Conservation (phyloP, 352 stramenopile genomes). For the Globisporangium iwayamae region DNA sequence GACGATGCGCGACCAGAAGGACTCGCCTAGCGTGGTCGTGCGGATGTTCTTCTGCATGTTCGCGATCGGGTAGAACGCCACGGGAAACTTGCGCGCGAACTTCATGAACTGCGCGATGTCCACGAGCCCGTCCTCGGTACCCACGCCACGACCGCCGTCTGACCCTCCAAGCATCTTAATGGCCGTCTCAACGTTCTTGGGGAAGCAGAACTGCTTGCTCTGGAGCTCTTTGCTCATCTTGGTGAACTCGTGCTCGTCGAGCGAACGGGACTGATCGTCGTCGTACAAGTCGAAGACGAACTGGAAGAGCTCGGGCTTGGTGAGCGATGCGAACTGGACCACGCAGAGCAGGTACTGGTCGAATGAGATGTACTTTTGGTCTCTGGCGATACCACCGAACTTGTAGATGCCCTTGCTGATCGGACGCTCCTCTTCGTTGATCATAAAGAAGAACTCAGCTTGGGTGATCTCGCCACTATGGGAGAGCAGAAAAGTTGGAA, state of each 20-base stretch:
- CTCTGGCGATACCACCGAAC: conserved; percentile 29
- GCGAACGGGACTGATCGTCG: conserved; percentile 41
- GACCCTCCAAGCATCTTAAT: conserved; percentile 50
- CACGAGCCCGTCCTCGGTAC: conserved; percentile 36
- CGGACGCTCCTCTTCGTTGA: conserved; percentile 49
- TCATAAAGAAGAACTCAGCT: conserved; percentile 73
- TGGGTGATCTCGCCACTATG: conserved; percentile 68
- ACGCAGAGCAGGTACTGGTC: conserved; percentile 61
- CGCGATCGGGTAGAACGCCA: conserved; percentile 52
- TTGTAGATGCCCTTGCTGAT: conserved; percentile 54
- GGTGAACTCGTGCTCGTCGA: conserved; percentile 61
- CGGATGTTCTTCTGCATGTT: conserved; percentile 61
- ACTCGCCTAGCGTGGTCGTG: conserved; percentile 33
- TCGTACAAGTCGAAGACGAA: conserved; percentile 75
- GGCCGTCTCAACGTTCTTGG: conserved; percentile 54
- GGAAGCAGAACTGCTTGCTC: conserved; percentile 61
- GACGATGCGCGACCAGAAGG: conserved; percentile 38
- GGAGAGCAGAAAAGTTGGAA: background rate
- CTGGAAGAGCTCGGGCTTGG: conserved; percentile 63
- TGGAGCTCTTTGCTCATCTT: conserved; percentile 66
- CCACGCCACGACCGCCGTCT: conserved; percentile 17
- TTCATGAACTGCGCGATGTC: conserved; percentile 51
- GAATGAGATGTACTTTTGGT: conserved; percentile 63
- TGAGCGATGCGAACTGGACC: conserved; percentile 53
- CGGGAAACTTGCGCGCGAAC: conserved; percentile 43